These are phyloP conservation scores for Hyparrhenia diplandra DNA, from an alignment of 176 grass and related monocot genomes.

Conservation along the genomic window DNA sequence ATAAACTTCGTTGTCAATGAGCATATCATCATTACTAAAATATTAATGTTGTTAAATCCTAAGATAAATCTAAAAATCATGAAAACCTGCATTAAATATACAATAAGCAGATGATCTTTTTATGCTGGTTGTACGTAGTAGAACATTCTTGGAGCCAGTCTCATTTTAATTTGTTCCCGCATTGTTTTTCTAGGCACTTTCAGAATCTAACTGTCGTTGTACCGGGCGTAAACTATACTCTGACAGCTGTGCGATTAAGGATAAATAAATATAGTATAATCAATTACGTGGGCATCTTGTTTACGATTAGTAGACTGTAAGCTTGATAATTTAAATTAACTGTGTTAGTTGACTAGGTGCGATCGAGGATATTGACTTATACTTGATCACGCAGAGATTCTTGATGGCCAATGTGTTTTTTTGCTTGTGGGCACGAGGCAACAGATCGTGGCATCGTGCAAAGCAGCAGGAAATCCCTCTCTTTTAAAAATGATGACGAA, in stretches of 20 bases:
- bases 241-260: too few relatives aligned
- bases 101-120: too few relatives aligned
- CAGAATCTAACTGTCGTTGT: too few relatives aligned
- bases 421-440: not conserved
- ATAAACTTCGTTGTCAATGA: fast-evolving
- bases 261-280: too few relatives aligned
- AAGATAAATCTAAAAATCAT: not conserved
- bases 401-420: not conserved
- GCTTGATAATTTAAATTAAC: not conserved
- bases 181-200: too few relatives aligned
- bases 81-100: not conserved
- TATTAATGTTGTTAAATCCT: not conserved
- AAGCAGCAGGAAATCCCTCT: not conserved
- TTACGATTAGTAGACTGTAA: not conserved
- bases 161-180: too few relatives aligned
- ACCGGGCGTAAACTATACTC: too few relatives aligned
- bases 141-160: too few relatives aligned
- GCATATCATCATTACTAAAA: not conserved
- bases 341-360: not conserved
- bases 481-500: not conserved
- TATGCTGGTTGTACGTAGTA: too few relatives aligned
- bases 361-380: not conserved
- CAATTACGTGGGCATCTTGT: too few relatives aligned
- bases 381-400: not conserved
- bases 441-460: too few relatives aligned